Conservation (phyloP, 2,329 filamentous ascomycete species). For the Pyrenophora graminea region DNA sequence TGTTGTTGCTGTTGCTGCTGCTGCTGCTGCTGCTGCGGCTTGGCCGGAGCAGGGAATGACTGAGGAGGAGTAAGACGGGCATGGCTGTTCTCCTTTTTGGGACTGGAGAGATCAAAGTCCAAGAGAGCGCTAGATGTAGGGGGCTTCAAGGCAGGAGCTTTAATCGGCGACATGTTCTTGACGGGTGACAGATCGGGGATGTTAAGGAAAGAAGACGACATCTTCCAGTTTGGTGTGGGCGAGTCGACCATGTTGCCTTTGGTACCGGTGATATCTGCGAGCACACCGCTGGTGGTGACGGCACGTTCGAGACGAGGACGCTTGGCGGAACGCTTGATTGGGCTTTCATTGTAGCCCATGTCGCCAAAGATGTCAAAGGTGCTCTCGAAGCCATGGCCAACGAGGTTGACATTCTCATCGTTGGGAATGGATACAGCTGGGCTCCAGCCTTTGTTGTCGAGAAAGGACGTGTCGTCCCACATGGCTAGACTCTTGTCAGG, state of each 20-base stretch:
- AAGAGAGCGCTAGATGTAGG: constrained; percentile 31
- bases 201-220: constrained; percentile 43
- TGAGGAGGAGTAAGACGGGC: constrained; percentile 32
- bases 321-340: constrained; percentile 64
- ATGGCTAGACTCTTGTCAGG: constrained; percentile 64
- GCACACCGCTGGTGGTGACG: constrained; percentile 62
- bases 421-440: constrained; percentile 67
- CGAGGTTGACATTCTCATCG: constrained; percentile 59
- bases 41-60: constrained; percentile 35
- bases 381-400: constrained; percentile 52
- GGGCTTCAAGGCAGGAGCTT: constrained; percentile 35
- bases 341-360: constrained; percentile 61
- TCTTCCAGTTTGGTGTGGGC: constrained; percentile 43
- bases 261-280: constrained; percentile 64
- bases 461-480: constrained; percentile 57
- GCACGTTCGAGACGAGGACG: constrained; percentile 66
- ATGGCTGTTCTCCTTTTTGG: constrained; percentile 30
- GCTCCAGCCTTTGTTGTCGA: constrained; percentile 57
- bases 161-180: constrained; percentile 37
- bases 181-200: constrained; percentile 43
- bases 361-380: constrained; percentile 67
- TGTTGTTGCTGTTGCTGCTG: constrained; percentile 15
- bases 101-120: constrained; percentile 22
- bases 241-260: constrained; percentile 52
- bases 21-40: constrained; percentile 17